Conservation (phyloP, 2,329 filamentous ascomycete species). For the Aureobasidium pullulans region DNA sequence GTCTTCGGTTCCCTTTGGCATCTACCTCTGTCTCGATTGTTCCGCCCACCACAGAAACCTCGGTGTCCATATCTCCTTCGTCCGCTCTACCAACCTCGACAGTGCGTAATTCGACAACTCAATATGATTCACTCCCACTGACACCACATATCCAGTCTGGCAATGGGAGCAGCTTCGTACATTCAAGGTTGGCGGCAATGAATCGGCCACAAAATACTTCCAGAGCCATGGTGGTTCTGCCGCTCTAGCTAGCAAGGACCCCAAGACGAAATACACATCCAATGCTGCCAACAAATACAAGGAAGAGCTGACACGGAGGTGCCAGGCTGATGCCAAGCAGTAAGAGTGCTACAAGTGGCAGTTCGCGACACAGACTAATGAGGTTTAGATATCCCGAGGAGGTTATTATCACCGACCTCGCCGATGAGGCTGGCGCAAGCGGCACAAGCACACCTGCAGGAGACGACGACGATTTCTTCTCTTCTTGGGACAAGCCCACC, state of each 20-base stretch:
- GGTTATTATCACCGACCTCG: constrained; percentile 73
- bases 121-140: constrained; percentile 18
- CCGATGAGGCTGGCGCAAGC: constrained; percentile 52
- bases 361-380: not conserved
- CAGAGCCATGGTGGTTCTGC: constrained; percentile 92
- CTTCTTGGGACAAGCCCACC: constrained; percentile 95
- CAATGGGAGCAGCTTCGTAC: constrained; percentile 96
- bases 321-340: constrained; percentile 76
- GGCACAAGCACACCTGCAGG: constrained; percentile 71
- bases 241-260: constrained; percentile 90
- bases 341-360: constrained; percentile 38
- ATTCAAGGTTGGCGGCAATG: constrained; percentile 98
- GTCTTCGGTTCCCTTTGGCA: constrained; percentile 94
- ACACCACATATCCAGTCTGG: constrained; percentile 50
- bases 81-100: constrained; percentile 95
- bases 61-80: constrained; percentile 98
- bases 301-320: constrained; percentile 84
- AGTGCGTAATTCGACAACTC: constrained; percentile 53
- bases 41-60: constrained; percentile 95
- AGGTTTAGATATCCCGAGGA: constrained; percentile 69
- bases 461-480: constrained; percentile 90
- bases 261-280: constrained; percentile 94
- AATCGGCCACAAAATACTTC: constrained; percentile 97
- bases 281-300: constrained; percentile 95
- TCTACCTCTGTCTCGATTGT: constrained; percentile 97